Evolutionary conservation across 257 asterid genomes (phyloP).

Genomic region (Marsdenia floribunda): DNA sequence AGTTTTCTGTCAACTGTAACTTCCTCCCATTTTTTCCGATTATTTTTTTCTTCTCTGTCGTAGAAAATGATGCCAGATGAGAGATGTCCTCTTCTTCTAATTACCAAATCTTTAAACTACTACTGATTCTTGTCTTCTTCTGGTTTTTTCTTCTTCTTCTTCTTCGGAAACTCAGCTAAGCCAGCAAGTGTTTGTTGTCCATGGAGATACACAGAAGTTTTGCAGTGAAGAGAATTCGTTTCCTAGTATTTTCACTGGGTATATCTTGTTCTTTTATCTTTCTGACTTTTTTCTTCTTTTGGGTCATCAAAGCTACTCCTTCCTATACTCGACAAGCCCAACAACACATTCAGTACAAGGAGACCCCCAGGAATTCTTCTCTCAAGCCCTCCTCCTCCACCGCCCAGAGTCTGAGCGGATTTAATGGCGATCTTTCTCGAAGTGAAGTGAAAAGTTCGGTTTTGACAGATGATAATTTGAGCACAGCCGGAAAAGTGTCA

Average conservation of each 20-base stretch:
- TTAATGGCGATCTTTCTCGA: constrained; percentile 24
- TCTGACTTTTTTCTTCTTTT: constrained; percentile 44
- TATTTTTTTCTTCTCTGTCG: background rate
- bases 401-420: constrained; percentile 20
- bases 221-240: constrained; percentile 43
- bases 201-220: constrained; percentile 77
- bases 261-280: constrained; percentile 39
- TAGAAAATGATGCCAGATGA: background rate
- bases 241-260: constrained; percentile 44
- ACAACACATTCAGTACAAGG: constrained; percentile 26
- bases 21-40: background rate
- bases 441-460: constrained; percentile 21
- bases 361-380: constrained; percentile 10
- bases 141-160: constrained; percentile 1
- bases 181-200: background rate
- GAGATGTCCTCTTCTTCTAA: background rate
- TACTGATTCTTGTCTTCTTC: constrained; percentile 24
- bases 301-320: constrained; percentile 45
- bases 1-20: background rate
- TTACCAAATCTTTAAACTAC: constrained; percentile 32
- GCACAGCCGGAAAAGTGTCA: constrained; percentile 3
- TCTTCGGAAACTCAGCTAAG: background rate
- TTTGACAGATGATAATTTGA: constrained; percentile 16
- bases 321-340: constrained; percentile 25
- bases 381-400: background rate